A percentile compares a stretch with the other conserved stretches of the same genome.
These are phyloP conservation scores for Colletotrichum aenigma DNA, from an alignment of 2,329 filamentous ascomycete species.

Conservation along the genomic window DNA sequence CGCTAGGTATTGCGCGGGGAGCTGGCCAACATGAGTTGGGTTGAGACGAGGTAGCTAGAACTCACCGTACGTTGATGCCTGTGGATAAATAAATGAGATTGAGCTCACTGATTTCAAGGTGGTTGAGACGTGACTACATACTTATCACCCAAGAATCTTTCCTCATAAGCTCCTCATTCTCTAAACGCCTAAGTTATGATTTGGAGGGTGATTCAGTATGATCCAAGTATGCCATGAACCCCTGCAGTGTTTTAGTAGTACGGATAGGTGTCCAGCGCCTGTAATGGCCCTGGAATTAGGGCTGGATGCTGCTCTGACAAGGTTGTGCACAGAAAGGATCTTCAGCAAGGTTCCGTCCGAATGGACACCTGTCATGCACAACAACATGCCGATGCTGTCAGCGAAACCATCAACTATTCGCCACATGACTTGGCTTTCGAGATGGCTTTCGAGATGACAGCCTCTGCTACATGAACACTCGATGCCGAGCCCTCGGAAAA, in stretches of 20 bases:
- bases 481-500: neutral
- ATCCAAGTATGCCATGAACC: neutral
- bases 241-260: neutral
- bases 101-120: neutral
- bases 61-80: neutral
- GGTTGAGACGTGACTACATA: neutral
- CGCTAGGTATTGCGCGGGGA: neutral
- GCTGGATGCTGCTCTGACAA: neutral
- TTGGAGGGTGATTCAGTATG: neutral
- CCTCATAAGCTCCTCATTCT: neutral
- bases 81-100: neutral
- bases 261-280: neutral
- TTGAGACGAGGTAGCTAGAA: neutral
- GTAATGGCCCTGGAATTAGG: neutral
- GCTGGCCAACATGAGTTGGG: neutral
- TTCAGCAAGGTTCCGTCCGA: neutral
- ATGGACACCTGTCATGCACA: neutral
- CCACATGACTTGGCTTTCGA: neutral
- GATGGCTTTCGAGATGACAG: neutral
- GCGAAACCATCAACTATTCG: neutral
- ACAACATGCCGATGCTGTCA: neutral
- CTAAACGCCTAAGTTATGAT: neutral
- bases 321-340: neutral
- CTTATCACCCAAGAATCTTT: neutral
- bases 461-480: neutral